These are phyloP conservation scores for Geosmithia flava DNA, from an alignment of 2,329 filamentous ascomycete species.

Conservation along the genomic window DNA sequence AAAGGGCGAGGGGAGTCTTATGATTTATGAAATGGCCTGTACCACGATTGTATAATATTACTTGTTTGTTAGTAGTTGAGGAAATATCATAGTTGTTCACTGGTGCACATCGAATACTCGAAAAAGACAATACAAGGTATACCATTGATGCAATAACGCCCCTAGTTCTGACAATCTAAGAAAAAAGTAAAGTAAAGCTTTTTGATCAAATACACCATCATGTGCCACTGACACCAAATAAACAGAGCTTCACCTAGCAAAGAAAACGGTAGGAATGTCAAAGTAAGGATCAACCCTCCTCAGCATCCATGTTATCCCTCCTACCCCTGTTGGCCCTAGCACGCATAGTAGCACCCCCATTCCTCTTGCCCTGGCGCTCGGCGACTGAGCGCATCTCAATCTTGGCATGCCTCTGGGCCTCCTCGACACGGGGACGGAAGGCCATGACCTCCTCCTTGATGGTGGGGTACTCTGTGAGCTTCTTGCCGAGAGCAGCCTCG, in stretches of 20 bases:
- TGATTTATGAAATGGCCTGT: neutral
- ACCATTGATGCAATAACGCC: too few relatives aligned
- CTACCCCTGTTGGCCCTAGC: slow-evolving; percentile 31
- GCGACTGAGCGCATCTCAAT: slow-evolving; percentile 71
- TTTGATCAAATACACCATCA: too few relatives aligned
- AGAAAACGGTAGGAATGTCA: too few relatives aligned
- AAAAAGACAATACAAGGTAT: neutral
- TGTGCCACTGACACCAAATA: too few relatives aligned
- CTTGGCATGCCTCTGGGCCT: slow-evolving; percentile 70
- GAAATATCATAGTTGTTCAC: neutral
- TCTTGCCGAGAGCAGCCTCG: slow-evolving; percentile 69
- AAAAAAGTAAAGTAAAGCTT: too few relatives aligned
- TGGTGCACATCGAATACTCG: neutral
- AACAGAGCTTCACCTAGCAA: too few relatives aligned
- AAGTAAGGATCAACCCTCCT: slow-evolving; percentile 44
- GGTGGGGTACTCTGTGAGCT: slow-evolving; percentile 55
- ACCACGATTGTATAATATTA: neutral
- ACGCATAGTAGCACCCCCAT: slow-evolving; percentile 28
- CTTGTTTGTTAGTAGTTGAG: neutral
- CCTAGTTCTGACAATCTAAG: too few relatives aligned
- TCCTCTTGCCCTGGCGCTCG: slow-evolving; percentile 51
- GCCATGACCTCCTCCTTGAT: slow-evolving; percentile 80
- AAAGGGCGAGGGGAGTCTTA: neutral
- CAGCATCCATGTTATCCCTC: slow-evolving; percentile 59
- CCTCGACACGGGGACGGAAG: slow-evolving; percentile 63